Conservation (phyloP, 257 asterid species). For the Solanum tarapatanum region DNA sequence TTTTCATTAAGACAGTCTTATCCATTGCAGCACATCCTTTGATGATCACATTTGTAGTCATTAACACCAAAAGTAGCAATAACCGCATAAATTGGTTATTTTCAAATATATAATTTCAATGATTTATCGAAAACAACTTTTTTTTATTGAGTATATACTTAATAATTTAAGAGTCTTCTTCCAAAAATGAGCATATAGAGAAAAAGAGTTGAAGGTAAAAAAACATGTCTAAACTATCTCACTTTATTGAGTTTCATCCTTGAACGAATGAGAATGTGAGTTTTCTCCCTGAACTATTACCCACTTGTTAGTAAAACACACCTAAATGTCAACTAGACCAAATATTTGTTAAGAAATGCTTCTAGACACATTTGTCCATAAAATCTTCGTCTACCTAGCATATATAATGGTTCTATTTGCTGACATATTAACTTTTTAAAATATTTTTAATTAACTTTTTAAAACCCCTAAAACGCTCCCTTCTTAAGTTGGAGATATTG, state of each 20-base stretch:
- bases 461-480: accelerated
- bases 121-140: too few relatives aligned
- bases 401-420: background rate
- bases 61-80: background rate
- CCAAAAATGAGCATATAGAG: too few relatives aligned
- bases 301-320: background rate
- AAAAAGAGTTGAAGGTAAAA: background rate
- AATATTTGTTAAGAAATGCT: background rate
- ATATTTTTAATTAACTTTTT: background rate
- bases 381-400: background rate
- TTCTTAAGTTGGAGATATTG: background rate
- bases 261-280: background rate
- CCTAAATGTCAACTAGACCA: background rate
- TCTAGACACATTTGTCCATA: accelerated
- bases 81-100: background rate
- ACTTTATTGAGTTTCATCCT: too few relatives aligned
- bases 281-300: background rate
- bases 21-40: too few relatives aligned
- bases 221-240: background rate
- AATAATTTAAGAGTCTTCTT: too few relatives aligned
- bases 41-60: background rate
- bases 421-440: background rate
- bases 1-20: accelerated
- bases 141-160: too few relatives aligned
- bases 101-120: background rate